Conservation (phyloP, 176 grass and related monocot species). For the Avena eriantha region DNA sequence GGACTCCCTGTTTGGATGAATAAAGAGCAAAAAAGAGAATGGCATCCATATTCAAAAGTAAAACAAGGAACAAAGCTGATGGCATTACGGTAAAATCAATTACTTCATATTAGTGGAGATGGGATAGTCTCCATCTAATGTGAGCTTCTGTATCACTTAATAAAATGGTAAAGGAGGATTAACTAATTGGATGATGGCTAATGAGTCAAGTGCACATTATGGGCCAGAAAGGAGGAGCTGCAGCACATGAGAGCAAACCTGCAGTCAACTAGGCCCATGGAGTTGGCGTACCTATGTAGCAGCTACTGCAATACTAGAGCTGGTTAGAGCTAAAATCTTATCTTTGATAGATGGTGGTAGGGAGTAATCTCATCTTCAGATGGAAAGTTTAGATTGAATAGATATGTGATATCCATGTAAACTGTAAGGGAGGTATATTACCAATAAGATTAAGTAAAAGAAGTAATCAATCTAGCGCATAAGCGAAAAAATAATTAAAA, state of each 20-base stretch:
- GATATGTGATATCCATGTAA: slow-evolving; percentile 12
- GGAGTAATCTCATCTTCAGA: slow-evolving; percentile 17
- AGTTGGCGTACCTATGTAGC: background rate
- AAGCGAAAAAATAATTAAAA: background rate
- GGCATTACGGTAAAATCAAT: background rate
- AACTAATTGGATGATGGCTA: slow-evolving; percentile 15
- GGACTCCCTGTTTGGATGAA: slow-evolving; percentile 67
- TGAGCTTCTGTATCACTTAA: slow-evolving; percentile 11
- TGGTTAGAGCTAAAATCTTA: slow-evolving; percentile 10
- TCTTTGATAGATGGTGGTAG: background rate
- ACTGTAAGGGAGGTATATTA: background rate
- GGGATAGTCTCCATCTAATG: slow-evolving; percentile 7
- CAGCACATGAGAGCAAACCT: background rate
- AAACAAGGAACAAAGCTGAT: slow-evolving; percentile 34
- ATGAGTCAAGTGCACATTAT: background rate
- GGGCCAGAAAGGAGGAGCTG: background rate
- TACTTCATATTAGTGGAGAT: slow-evolving; percentile 17
- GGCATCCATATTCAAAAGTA: slow-evolving; percentile 27
- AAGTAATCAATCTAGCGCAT: slow-evolving; percentile 6
- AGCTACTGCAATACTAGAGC: background rate
- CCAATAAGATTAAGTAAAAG: slow-evolving; percentile 12
- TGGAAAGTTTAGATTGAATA: slow-evolving; percentile 9
- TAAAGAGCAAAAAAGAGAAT: slow-evolving; percentile 6
- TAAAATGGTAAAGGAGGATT: slow-evolving; percentile 24
- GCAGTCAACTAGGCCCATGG: background rate